A percentile compares a stretch with the other conserved stretches of the same genome.
phyloP scores from a whole-genome alignment of 768 basidiomycete genomes.

The Trametes cubensis region DNA sequence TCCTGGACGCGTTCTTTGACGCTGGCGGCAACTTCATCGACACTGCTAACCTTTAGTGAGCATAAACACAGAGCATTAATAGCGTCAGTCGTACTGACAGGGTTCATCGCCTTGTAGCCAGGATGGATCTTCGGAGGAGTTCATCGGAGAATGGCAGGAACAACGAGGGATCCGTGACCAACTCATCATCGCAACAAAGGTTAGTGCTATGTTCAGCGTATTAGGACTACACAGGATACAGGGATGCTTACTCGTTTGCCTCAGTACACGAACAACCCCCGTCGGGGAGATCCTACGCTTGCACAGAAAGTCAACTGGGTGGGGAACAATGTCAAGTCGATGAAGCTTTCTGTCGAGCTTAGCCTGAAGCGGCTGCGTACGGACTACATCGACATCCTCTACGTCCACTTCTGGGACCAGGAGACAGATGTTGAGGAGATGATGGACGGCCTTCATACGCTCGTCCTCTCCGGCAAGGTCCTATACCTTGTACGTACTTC shows the following conservation, averaged over 20 bases:
- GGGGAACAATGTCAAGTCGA: constrained; percentile 42
- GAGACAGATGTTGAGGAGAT: constrained; percentile 54
- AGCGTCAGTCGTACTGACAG: too few species aligned
- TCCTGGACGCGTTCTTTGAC: constrained; percentile 25
- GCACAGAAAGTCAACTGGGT: constrained; percentile 41
- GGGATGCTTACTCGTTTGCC: too few species aligned
- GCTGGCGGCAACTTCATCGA: constrained; percentile 51
- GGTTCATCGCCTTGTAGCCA: constrained; percentile 3
- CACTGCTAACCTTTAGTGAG: constrained; percentile 38
- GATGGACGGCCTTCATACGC: constrained; percentile 51
- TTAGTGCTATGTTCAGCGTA: too few species aligned
- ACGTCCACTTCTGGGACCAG: constrained; percentile 58
- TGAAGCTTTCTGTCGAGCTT: constrained; percentile 34
- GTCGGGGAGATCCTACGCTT: background rate
- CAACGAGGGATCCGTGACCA: constrained; percentile 36
- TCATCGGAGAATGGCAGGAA: constrained; percentile 44
- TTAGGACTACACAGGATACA: too few species aligned
- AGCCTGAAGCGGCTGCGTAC: constrained; percentile 53
- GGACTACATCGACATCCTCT: constrained; percentile 56
- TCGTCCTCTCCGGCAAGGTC: constrained; percentile 53
- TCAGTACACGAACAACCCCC: constrained; percentile 15
- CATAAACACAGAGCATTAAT: too few species aligned
- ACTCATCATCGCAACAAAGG: constrained; percentile 32
- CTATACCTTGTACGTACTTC: constrained; percentile 28
- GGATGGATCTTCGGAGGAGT: constrained; percentile 36